Evolutionary conservation across 1,284 basidiomycete genomes (phyloP), one percentile per base, ranked within the genome.

Genomic region (Tylopilus sp.): DNA sequence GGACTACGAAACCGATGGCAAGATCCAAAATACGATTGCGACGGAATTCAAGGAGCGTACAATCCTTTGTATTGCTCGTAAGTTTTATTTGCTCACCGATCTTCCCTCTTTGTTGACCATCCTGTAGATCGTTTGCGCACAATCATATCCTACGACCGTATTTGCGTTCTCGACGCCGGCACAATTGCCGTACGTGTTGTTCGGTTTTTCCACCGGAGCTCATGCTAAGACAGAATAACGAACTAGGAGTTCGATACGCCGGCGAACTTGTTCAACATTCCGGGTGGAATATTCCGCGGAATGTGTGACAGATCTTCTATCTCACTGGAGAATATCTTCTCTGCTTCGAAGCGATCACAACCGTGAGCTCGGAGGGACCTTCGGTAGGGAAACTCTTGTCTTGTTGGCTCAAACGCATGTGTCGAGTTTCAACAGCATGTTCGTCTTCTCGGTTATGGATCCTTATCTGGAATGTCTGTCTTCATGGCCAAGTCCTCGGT

Each of bases 1-100:
- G 21, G 86, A 89, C 65, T 90, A 84, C 53, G 86, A 88, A 66
- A 93, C 90, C 0, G 91, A 95, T 67, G 74, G 79, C 52, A 86
- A 86, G 55, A 91, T 94, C 52, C 90, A 94, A 65, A 76, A 84
- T 53, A 93, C 91, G n/a, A 93, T 95, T 55, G 77, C 86, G 3
- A 75, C 75, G 40, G 90, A 92, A 70, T 94, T 94, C 70, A 71
- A 73, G 39, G 82, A 88, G 61, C 80, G 86, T 45, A 94, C 92
- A 0, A 81, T 91, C 44, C 66, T 92, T 9, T 91, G 86, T 61
- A 90, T 92, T 52, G 87, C 86, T 55, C 86, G 83, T 82, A 59
- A 59, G 77, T 74, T 11, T 42, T 41, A 37, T 11, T 37, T 39
- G 6, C 1, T n/a, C 28, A 8, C 4, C 43, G 21, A 0, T 41